Conservation (phyloP, 192 early-diverging fungal species). For the Thoreauomyces humboldtii region DNA sequence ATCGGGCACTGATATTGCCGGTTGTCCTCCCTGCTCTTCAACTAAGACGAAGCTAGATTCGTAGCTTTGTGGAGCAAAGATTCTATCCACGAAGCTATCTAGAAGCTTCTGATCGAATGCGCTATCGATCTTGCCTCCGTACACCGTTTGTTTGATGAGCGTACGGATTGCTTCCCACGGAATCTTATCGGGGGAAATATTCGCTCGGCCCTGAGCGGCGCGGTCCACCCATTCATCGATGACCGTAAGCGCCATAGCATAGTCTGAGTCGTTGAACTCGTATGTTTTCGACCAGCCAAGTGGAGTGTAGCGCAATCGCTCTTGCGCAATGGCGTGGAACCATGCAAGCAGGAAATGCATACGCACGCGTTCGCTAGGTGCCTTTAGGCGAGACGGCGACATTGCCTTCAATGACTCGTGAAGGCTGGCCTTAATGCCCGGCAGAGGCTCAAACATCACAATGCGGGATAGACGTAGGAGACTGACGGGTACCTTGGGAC, state of each 20-base stretch:
- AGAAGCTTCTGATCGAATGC: conserved; percentile 85
- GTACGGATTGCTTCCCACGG: conserved; percentile 93
- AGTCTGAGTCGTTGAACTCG: conserved; percentile 98
- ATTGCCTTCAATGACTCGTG: conserved; percentile 76
- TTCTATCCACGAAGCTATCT: conserved; percentile 76
- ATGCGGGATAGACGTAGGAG: conserved; percentile 85
- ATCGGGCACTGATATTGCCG: conserved; percentile 71
- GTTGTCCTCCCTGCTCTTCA: conserved; percentile 34
- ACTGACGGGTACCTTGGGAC: conserved; percentile 92
- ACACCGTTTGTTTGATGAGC: conserved; percentile 84
- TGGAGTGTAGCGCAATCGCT: conserved; percentile 95
- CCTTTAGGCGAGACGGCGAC: conserved; percentile 52
- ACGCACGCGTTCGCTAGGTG: conserved; percentile 82
- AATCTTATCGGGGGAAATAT: conserved; percentile 91
- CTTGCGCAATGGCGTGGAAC: conserved; percentile 92
- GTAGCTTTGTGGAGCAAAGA: conserved; percentile 79
- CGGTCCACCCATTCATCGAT: conserved; percentile 92
- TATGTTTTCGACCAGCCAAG: conserved; percentile 97
- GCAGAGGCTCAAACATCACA: conserved; percentile 93
- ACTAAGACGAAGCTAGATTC: conserved; percentile 80
- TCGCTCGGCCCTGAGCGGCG: conserved; percentile 73
- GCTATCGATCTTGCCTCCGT: conserved; percentile 96
- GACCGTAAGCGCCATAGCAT: conserved; percentile 82
- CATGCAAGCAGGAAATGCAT: conserved; percentile 95
- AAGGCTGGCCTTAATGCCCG: conserved; percentile 93